A percentile compares a stretch with the other conserved stretches of the same genome.
Evolutionary conservation across 1,284 basidiomycete genomes (phyloP).

Genomic region (Irpex sp.): DNA sequence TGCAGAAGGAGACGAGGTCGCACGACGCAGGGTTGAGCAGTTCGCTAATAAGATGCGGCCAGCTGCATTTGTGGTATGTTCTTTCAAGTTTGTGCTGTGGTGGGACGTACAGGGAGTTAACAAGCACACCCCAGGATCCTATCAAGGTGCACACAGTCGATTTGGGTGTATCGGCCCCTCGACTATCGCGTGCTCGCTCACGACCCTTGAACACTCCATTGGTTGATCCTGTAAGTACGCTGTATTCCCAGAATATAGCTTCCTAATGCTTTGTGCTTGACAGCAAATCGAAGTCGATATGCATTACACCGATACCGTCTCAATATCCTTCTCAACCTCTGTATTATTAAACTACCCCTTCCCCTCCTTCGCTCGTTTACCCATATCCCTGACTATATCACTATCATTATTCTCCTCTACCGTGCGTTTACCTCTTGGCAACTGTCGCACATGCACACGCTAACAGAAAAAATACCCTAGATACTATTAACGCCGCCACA

Average conservation of each 20-base stretch:
- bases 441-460: neutral
- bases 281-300: slow-evolving; percentile 64
- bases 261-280: neutral
- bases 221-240: slow-evolving; percentile 23
- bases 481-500: slow-evolving; percentile 32
- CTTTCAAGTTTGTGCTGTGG: neutral
- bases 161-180: slow-evolving; percentile 67
- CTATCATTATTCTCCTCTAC: slow-evolving; percentile 72
- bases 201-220: slow-evolving; percentile 23
- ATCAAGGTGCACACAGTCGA: slow-evolving; percentile 75
- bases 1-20: slow-evolving; percentile 66
- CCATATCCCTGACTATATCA: slow-evolving; percentile 74
- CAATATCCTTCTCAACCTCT: slow-evolving; percentile 76
- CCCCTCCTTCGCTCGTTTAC: slow-evolving; percentile 74
- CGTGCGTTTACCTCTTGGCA: slow-evolving; percentile 34
- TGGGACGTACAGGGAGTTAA: neutral
- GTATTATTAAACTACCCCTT: slow-evolving; percentile 82
- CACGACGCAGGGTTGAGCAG: slow-evolving; percentile 63
- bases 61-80: slow-evolving; percentile 58
- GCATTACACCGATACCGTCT: slow-evolving; percentile 66
- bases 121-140: slow-evolving; percentile 49
- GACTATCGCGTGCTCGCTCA: slow-evolving; percentile 53
- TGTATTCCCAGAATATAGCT: neutral
- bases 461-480: slow-evolving; percentile 16
- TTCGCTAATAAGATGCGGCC: slow-evolving; percentile 72